Evolutionary conservation across 768 basidiomycete genomes (phyloP), one percentile per base, ranked within the genome.

Genomic region (Hypholoma sublateritium): DNA sequence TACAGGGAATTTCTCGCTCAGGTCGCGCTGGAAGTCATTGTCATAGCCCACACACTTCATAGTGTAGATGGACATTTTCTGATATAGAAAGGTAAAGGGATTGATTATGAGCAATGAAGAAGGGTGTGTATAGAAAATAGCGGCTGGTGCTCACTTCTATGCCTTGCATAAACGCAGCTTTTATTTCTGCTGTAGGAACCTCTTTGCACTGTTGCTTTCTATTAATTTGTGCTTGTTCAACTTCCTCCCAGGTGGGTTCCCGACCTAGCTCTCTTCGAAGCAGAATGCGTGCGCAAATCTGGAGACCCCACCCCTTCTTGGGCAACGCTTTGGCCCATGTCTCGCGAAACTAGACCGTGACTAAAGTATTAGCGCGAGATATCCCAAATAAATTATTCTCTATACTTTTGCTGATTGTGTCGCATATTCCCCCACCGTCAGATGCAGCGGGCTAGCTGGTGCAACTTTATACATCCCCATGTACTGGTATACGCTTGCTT

Each of bases 361-460:
- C 28, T 9, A 9, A 32, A 48, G n/a, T 21, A 9, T 19, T 24
- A 43, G 19, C 1, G 14, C 17, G 13, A 44, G 22, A 32, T n/a
- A 32, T 32, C 28, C 1, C 28, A 32, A 22, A 21, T 19, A 12
- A 32, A 9, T 3, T 39, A 42, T 9, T 32, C 6, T 4, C 37
- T 32, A 14, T 51, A 65, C 64, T 24, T 37, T 41, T 0, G 34
- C 11, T 8, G 55, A 42, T 17, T 67, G 65, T 11, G n/a, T 19
- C 12, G 44, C 37, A 70, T 72, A 74, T 60, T 74, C 72, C 47
- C 59, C 53, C 5, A 57, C 47, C 0, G 66, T 69, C 37, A 76
- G 54, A 1, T 62, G 50, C 1, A 50, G 45, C 0, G 61, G 56
- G n/a, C 17, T 49, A 4, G 54, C 54, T 3, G 52, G 0, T 0